Percentiles rank a stretch among this genome's conserved stretches.
phyloP scores from a whole-genome alignment of 345 rosid species.

The Lagerstroemia speciosa region DNA sequence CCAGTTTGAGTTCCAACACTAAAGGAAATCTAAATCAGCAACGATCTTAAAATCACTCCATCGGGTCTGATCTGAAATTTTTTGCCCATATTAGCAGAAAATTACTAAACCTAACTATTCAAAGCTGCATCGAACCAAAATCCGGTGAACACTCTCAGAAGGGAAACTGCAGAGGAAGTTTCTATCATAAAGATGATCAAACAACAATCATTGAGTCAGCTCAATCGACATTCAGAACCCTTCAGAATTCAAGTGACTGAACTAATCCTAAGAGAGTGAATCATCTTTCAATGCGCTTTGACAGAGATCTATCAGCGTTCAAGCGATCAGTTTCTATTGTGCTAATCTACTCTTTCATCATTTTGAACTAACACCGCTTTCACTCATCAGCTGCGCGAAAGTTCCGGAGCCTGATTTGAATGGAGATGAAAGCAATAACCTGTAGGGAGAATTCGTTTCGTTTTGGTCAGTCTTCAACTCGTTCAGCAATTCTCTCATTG shows the following conservation, averaged over 20 bases:
- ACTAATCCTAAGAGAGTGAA: not conserved
- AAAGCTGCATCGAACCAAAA: not conserved
- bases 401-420: not conserved
- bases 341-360: not conserved
- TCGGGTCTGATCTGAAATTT: not conserved
- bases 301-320: not conserved
- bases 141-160: not conserved
- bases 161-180: not conserved
- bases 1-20: not conserved
- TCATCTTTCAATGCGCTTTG: not conserved
- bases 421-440: slow-evolving; percentile 28
- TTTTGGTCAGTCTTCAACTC: slow-evolving; percentile 72
- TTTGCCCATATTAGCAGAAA: not conserved
- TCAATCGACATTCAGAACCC: not conserved
- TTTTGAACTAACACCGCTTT: not conserved
- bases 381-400: not conserved
- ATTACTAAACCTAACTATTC: not conserved
- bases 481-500: slow-evolving; percentile 76
- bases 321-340: not conserved
- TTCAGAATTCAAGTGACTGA: not conserved
- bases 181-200: not conserved
- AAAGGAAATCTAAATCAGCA: not conserved
- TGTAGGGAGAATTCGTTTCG: slow-evolving; percentile 45
- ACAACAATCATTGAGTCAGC: not conserved
- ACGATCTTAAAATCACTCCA: not conserved